Base-by-base conservation (phyloP, 75 land plant species). In the Pinus albicaulis region DNA sequence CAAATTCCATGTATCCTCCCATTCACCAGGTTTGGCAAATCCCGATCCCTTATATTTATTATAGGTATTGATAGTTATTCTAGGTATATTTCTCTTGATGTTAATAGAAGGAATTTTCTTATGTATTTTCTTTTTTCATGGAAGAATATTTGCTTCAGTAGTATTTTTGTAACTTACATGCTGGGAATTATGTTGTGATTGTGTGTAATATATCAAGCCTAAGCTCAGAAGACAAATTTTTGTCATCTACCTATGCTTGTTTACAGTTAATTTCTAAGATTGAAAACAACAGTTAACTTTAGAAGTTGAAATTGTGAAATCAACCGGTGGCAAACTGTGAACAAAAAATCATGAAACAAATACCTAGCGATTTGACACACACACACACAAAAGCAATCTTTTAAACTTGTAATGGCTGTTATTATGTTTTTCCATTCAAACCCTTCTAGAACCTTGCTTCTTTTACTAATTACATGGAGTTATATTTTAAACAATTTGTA, bases 1-100 rank as follows among this genome's bases (percentile, higher is more conserved):
- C 91, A 56, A 91, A 93, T 72, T 91, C 91, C 26, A 92, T 91
- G 93, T 91, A 92, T 77, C 95, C 95, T 28, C 95, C 95, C 5
- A 93, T 93, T 59, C 95, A 91, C 71, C 95, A 93, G 95, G 95
- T 92, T 41, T 22, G 53, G 15, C 2, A 71, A 71, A 71, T 17
- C 19, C 41, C 16, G 34, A 64, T 28, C 41, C 68, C 34, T 31
- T 6, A 17, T 17, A 15, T 17, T 15, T 64, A 28, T 64, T 64
- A 20, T 64, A 36, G 16, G 17, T 31, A 31, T 34, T 38, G 31
- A 31, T 31, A 31, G 31, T 31, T 31, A 31, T 31, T 31, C 1
- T 64, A 36, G 28, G 16, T 17, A 28, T 31, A 6, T 63, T 63
- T 15, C 66, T 63, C 2, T 64, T 34, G 17, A 36, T 64, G 17